Percentiles rank a stretch among this genome's conserved stretches.
phyloP scores from a whole-genome alignment of 495 filamentous ascomycete genomes.

The Chaetomium cochliodes region DNA sequence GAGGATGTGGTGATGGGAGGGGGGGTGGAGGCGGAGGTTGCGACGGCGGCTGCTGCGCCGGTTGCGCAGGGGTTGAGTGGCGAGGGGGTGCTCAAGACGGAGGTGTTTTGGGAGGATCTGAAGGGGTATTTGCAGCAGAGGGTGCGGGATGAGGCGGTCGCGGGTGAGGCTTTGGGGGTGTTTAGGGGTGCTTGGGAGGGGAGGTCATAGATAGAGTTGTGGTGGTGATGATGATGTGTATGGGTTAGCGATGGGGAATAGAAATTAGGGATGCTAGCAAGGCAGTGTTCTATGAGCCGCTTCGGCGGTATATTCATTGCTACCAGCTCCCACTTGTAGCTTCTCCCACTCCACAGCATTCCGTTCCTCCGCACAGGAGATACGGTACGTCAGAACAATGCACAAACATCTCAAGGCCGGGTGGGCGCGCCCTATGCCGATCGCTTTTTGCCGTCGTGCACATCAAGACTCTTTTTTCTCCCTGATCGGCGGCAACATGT shows the following conservation, averaged over 20 bases:
- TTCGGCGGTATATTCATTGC: not conserved
- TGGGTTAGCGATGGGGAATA: not conserved
- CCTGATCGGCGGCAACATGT: conserved; percentile 5
- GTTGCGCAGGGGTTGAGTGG: conserved; percentile 36
- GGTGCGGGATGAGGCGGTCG: conserved; percentile 67
- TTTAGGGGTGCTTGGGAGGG: conserved; percentile 70
- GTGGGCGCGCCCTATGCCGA: not conserved
- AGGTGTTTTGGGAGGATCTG: conserved; percentile 86
- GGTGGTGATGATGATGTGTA: not conserved
- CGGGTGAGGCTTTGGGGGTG: conserved; percentile 58
- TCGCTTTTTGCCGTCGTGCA: not conserved
- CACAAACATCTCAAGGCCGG: not conserved
- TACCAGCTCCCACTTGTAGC: not conserved
- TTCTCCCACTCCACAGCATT: not conserved
- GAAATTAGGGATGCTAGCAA: not conserved
- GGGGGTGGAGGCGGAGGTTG: not conserved
- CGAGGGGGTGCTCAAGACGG: conserved; percentile 57
- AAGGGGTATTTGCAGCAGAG: conserved; percentile 75
- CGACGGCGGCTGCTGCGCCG: conserved; percentile 8
- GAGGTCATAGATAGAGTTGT: conserved; percentile 8
- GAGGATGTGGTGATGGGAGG: not conserved
- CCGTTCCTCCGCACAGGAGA: not conserved
- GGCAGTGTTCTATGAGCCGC: not conserved
- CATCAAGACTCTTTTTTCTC: conserved; percentile 4
- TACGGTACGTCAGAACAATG: not conserved